Evolutionary conservation across 441 rosid genomes (phyloP), one percentile per base, ranked within the genome.

Genomic region (Capsella rubella): DNA sequence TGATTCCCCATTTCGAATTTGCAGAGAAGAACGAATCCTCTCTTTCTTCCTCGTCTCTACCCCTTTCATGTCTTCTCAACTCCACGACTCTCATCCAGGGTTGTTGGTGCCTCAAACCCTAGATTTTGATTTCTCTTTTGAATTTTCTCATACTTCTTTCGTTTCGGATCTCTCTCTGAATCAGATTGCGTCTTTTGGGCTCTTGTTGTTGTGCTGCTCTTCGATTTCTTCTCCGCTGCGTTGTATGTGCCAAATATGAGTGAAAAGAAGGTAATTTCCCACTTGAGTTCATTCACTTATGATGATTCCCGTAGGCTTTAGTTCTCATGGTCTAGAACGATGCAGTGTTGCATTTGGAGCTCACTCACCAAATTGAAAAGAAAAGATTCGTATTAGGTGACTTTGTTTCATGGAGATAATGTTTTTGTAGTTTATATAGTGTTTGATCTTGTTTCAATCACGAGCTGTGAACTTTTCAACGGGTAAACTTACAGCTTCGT

Each of bases 51-150:
- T 25, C 32, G 68, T 69, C 29, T 76, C 80, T 64, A 50, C 73
- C 55, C 71, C 25, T 87, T 91, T 87, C 93, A 94, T 91, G 98
- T 91, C 96, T 94, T 87, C 95, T 94, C 82, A 90, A 73, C 56
- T 86, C 84, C 69, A 45, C 81, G 59, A 80, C 68, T 70, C 69
- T 79, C 68, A 82, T 83, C 72, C 78, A 73, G 87, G 89, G 83
- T 86, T 78, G 74, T 76, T 72, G 77, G 18, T 78, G 70, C 82
- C 71, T 71, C 89, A 73, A 81, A 63, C 84, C 86, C 83, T 87
- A 82, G 80, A 14, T 79, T 72, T 40, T 66, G 53, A 59, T 66
- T 60, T 43, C 57, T 21, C 32, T 45, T 62, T 74, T 63, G 73
- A 78, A 68, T 6, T 68, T 64, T 73, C 73, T 35, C 66, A 13